Conservation (phyloP, 148 eudicot species). For the Talinum fruticosum region DNA sequence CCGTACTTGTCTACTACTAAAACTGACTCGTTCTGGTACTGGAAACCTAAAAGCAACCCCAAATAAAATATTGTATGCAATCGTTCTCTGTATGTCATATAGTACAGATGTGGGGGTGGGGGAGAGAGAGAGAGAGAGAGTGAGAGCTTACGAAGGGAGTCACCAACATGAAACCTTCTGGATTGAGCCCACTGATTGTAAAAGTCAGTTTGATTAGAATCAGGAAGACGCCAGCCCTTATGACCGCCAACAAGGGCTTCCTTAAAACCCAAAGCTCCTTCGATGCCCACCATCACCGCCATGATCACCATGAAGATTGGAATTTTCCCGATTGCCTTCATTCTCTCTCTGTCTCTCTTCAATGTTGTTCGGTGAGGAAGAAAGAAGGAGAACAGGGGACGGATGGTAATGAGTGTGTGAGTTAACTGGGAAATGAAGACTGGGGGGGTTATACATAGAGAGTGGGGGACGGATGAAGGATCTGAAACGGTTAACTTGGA, state of each 20-base stretch:
- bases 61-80: too few species aligned
- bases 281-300: not conserved
- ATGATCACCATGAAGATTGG: not conserved
- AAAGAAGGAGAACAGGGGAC: not conserved
- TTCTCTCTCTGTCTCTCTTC: not conserved
- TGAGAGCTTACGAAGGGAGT: conserved; percentile 51
- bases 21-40: conserved; percentile 61
- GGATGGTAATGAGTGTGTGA: not conserved
- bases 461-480: not conserved
- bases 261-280: conserved; percentile 12
- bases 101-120: too few species aligned
- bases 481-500: not conserved
- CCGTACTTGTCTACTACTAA: conserved; percentile 50
- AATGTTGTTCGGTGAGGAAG: not conserved
- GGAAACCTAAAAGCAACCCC: conserved; percentile 36
- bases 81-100: too few species aligned
- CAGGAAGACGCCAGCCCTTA: conserved; percentile 50
- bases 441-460: not conserved
- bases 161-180: conserved; percentile 47
- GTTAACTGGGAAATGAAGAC: not conserved
- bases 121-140: not conserved
- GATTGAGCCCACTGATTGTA: conserved; percentile 48
- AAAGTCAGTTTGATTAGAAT: conserved; percentile 31
- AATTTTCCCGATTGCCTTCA: not conserved
- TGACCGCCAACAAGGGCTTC: conserved; percentile 47